Evolutionary conservation across 1,139 yeast species (phyloP).

Genomic region (Sugiyamaella castrensis): DNA sequence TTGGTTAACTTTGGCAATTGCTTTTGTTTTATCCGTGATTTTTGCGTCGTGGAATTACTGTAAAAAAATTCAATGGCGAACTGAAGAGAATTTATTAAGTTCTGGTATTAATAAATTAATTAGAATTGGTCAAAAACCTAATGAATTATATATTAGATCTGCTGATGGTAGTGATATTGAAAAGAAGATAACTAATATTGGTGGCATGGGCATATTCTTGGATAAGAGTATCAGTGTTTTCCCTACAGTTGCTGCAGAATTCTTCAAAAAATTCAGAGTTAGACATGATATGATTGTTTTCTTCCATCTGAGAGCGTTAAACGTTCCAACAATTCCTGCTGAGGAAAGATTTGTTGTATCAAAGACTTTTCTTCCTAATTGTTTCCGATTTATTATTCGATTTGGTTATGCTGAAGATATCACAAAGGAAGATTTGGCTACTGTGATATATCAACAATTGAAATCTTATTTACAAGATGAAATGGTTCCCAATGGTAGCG

Average conservation of each 20-base stretch:
- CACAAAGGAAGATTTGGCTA: slow-evolving; percentile 28
- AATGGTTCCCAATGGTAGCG: background rate
- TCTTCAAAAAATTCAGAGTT: slow-evolving; percentile 42
- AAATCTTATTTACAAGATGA: slow-evolving; percentile 1
- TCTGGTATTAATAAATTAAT: slow-evolving; percentile 12
- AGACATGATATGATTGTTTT: slow-evolving; percentile 47
- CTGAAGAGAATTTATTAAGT: slow-evolving; percentile 9
- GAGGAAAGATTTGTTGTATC: slow-evolving; percentile 44
- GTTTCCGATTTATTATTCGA: slow-evolving; percentile 46
- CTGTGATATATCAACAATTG: slow-evolving; percentile 10
- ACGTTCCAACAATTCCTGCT: slow-evolving; percentile 43
- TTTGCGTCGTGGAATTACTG: slow-evolving; percentile 51
- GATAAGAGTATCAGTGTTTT: slow-evolving; percentile 36
- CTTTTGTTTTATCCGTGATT: slow-evolving; percentile 38
- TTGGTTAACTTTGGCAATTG: slow-evolving; percentile 56
- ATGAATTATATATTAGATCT: slow-evolving; percentile 10
- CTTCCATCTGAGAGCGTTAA: slow-evolving; percentile 43
- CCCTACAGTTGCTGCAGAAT: slow-evolving; percentile 42
- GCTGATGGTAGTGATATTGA: slow-evolving; percentile 11
- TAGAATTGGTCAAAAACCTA: slow-evolving; percentile 16
- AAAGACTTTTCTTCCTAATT: slow-evolving; percentile 42
- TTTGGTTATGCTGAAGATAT: slow-evolving; percentile 49
- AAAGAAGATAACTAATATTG: slow-evolving; percentile 22
- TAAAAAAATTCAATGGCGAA: slow-evolving; percentile 38
- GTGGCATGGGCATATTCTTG: slow-evolving; percentile 42